Evolutionary conservation across 345 rosid genomes (phyloP).

Genomic region (Reutealis trisperma): DNA sequence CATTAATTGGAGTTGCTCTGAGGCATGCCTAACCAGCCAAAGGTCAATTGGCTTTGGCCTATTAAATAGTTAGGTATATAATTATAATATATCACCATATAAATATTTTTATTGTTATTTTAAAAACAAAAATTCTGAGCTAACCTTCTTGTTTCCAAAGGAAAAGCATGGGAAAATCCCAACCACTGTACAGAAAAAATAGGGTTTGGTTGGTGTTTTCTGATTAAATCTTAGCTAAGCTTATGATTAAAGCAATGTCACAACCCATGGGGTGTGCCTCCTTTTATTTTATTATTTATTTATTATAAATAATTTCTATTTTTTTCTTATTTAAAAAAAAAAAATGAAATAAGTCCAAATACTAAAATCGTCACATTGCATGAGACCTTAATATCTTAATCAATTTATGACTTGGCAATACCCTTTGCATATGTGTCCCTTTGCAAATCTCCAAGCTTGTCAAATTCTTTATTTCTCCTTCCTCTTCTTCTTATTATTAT

Average conservation of each 20-base stretch:
- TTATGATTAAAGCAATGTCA: not conserved
- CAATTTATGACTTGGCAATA: not conserved
- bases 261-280: not conserved
- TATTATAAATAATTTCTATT: no score
- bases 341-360: not conserved
- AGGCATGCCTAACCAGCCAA: no score
- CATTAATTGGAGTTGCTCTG: no score
- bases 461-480: no score
- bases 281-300: no score
- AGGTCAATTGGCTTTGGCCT: no score
- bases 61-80: no score
- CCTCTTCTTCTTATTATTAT: not conserved
- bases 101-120: not conserved
- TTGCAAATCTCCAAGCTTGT: not conserved
- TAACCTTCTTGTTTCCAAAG: not conserved
- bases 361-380: not conserved
- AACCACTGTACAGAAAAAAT: not conserved
- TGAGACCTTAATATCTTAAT: not conserved
- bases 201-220: not conserved
- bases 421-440: not conserved
- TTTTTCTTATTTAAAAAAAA: no score
- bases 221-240: no score
- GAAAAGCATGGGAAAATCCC: conserved; percentile 8
- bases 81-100: no score
- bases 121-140: not conserved